Percentiles rank a stretch among this genome's conserved stretches.
Conservation (phyloP, 2,329 filamentous ascomycete species). For the Cladosporium sp. region DNA sequence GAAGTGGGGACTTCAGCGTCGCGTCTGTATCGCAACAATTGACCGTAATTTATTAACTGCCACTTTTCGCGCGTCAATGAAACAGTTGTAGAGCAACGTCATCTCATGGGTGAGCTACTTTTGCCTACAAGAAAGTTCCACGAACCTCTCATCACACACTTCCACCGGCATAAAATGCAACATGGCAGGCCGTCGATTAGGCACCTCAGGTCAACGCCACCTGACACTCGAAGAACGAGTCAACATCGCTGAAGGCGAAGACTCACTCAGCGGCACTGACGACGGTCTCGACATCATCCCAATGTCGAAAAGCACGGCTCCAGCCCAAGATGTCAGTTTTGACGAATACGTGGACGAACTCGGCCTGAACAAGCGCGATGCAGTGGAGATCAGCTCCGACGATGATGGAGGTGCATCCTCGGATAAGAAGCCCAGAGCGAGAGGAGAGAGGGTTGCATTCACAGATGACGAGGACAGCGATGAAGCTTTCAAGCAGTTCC, state of each 20-base stretch:
- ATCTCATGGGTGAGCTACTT: background rate
- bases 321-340: conserved; percentile 24
- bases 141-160: background rate
- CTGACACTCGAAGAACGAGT: conserved; percentile 24
- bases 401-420: conserved; percentile 9
- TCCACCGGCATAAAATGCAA: conserved; percentile 20
- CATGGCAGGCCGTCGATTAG: conserved; percentile 24
- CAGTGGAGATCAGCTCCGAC: conserved; percentile 27
- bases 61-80: background rate
- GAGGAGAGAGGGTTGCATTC: conserved; percentile 28
- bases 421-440: conserved; percentile 21
- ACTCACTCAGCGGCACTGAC: conserved; percentile 25
- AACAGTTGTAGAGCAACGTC: background rate
- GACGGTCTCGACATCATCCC: conserved; percentile 24
- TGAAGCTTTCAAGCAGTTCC: conserved; percentile 64
- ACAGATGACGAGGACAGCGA: conserved; percentile 58
- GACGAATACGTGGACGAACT: conserved; percentile 28
- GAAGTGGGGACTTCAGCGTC: conserved; percentile 5
- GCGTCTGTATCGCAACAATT: background rate
- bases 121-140: background rate
- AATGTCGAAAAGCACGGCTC: background rate
- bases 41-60: background rate
- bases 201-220: conserved; percentile 19
- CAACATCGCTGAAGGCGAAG: conserved; percentile 27
- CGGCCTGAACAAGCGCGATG: conserved; percentile 2